Evolutionary conservation across 495 filamentous ascomycete species (phyloP).

Genomic region (Beverwykella pulmonaria): DNA sequence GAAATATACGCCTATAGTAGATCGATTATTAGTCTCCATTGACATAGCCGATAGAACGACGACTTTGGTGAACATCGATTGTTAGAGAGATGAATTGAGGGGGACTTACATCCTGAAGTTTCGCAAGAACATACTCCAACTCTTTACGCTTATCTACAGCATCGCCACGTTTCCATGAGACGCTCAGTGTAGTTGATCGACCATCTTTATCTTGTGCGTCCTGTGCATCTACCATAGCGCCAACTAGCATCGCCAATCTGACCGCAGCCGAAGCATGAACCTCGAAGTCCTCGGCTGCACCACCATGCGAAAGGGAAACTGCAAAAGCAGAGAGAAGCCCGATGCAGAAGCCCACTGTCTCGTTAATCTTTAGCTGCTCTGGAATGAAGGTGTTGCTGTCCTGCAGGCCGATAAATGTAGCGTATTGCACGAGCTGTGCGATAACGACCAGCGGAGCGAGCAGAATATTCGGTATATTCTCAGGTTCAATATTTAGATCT

Average conservation of each 20-base stretch:
- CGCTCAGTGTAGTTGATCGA: slow-evolving; percentile 38
- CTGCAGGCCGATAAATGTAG: background rate
- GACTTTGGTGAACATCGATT: background rate
- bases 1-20: background rate
- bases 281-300: slow-evolving; percentile 34
- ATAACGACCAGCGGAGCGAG: background rate
- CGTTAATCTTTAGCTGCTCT: background rate
- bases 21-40: background rate
- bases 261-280: slow-evolving; percentile 48
- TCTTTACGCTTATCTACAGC: background rate
- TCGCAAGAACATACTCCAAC: background rate
- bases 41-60: too few species aligned
- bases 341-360: slow-evolving; percentile 52
- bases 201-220: slow-evolving; percentile 37
- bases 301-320: slow-evolving; percentile 40
- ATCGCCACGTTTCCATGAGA: slow-evolving; percentile 3
- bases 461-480: background rate
- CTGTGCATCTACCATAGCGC: slow-evolving; percentile 51
- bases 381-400: too few species aligned
- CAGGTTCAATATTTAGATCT: background rate
- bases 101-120: background rate
- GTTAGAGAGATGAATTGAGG: background rate
- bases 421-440: background rate
- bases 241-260: slow-evolving; percentile 47
- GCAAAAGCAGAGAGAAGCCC: slow-evolving; percentile 51